Evolutionary conservation across 2,329 filamentous ascomycete species (phyloP).

Genomic region (Hypoxylon sp.): DNA sequence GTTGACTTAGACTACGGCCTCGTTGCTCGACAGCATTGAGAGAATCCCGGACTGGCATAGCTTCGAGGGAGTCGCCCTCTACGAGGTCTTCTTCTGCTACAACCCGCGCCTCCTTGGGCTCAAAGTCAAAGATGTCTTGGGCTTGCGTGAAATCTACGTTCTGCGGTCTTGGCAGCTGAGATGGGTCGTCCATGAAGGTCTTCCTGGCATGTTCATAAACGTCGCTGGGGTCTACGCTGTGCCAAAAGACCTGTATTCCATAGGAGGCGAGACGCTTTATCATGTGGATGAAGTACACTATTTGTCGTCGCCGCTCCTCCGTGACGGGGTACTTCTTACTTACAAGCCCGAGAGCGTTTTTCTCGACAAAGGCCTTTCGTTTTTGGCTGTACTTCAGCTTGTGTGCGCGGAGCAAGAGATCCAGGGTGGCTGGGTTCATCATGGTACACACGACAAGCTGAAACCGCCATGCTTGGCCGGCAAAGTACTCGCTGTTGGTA

Average conservation of each 20-base stretch:
- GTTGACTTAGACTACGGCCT: neutral
- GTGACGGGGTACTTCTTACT: slow-evolving; percentile 8
- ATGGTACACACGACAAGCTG: slow-evolving; percentile 2
- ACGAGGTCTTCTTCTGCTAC: slow-evolving; percentile 1
- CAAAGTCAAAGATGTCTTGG: neutral
- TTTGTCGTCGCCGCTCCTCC: slow-evolving; percentile 11
- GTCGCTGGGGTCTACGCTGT: too few relatives aligned
- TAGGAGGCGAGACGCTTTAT: slow-evolving; percentile 8
- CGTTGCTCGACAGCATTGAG: neutral
- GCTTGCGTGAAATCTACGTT: neutral
- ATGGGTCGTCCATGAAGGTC: slow-evolving; percentile 6
- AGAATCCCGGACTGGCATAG: neutral
- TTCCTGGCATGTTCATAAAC: neutral
- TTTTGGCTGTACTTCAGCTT: slow-evolving; percentile 9
- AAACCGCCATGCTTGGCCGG: slow-evolving; percentile 11
- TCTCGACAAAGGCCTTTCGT: slow-evolving; percentile 12
- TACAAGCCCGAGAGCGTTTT: neutral
- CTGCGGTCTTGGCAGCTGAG: neutral
- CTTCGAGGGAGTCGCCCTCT: neutral
- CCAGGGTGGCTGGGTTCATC: neutral
- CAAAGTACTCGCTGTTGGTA: slow-evolving; percentile 28
- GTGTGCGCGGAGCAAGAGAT: slow-evolving; percentile 9
- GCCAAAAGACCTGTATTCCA: slow-evolving; percentile 19
- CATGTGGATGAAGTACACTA: neutral
- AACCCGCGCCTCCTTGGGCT: neutral